These are phyloP conservation scores for Chlamydomonas schloesseri DNA, from an alignment of 139 green algal species.

Conservation along the genomic window DNA sequence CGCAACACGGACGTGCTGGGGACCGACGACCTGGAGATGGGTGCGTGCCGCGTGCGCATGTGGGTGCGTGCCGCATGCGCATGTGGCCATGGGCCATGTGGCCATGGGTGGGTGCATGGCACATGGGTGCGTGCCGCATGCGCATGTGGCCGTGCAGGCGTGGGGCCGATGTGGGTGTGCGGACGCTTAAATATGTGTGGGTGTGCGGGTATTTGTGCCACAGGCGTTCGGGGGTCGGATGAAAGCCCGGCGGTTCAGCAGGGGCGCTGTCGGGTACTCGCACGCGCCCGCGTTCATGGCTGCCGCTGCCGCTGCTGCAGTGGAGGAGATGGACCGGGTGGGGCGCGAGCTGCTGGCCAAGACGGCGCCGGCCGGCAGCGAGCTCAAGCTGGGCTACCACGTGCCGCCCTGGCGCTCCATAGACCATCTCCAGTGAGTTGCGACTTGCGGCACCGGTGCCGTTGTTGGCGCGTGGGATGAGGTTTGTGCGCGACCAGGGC, in stretches of 20 bases:
- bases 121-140: no score
- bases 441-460: neutral
- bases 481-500: neutral
- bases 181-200: no score
- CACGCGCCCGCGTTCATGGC: no score
- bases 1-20: conserved; percentile 33
- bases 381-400: conserved; percentile 63
- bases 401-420: conserved; percentile 64
- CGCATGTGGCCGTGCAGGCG: no score
- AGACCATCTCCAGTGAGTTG: conserved; percentile 58
- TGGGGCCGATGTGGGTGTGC: no score
- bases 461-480: neutral
- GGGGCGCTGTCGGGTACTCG: no score
- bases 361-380: neutral
- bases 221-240: no score
- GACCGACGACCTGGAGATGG: conserved; percentile 36
- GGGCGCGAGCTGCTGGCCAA: neutral
- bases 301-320: neutral
- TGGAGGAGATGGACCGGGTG: neutral
- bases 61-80: no score
- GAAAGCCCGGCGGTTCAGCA: no score
- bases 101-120: no score
- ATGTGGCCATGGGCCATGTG: no score
- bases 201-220: no score
- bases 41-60: neutral